Conservation (phyloP, 768 basidiomycete species). For the Leucosporidium scottii region DNA sequence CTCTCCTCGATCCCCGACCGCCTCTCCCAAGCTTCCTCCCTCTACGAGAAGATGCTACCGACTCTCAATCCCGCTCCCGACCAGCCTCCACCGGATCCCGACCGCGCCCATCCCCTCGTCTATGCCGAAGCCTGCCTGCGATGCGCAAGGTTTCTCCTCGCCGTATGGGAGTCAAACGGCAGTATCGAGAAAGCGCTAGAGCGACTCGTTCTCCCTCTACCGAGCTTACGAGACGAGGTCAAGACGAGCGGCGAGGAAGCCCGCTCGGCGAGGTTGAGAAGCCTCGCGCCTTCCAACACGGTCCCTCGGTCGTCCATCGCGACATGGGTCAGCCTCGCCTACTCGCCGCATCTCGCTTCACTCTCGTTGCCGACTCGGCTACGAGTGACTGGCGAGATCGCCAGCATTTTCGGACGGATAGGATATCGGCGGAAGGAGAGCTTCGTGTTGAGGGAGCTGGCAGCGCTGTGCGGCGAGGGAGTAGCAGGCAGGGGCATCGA, state of each 20-base stretch:
- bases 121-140: constrained; percentile 63
- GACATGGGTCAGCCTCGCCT: constrained; percentile 17
- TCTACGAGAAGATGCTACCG: constrained; percentile 32
- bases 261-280: not conserved
- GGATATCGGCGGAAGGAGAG: constrained; percentile 85
- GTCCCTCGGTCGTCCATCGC: constrained; percentile 30
- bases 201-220: constrained; percentile 56
- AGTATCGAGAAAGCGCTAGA: constrained; percentile 89
- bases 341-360: constrained; percentile 51
- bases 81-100: constrained; percentile 49
- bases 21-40: constrained; percentile 25
- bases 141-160: constrained; percentile 65
- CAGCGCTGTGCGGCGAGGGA: constrained; percentile 76
- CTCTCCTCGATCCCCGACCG: constrained; percentile 35
- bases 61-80: constrained; percentile 39
- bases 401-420: constrained; percentile 68
- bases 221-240: constrained; percentile 54
- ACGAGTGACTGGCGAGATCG: constrained; percentile 57
- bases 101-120: constrained; percentile 52
- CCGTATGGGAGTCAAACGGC: constrained; percentile 44
- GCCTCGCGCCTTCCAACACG: constrained; percentile 23
- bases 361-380: constrained; percentile 71
- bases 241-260: constrained; percentile 44
- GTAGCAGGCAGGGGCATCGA: constrained; percentile 40
- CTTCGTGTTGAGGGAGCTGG: constrained; percentile 73